These are phyloP conservation scores for Mycena vulgaris DNA, from an alignment of 768 basidiomycete genomes.

Conservation along the genomic window DNA sequence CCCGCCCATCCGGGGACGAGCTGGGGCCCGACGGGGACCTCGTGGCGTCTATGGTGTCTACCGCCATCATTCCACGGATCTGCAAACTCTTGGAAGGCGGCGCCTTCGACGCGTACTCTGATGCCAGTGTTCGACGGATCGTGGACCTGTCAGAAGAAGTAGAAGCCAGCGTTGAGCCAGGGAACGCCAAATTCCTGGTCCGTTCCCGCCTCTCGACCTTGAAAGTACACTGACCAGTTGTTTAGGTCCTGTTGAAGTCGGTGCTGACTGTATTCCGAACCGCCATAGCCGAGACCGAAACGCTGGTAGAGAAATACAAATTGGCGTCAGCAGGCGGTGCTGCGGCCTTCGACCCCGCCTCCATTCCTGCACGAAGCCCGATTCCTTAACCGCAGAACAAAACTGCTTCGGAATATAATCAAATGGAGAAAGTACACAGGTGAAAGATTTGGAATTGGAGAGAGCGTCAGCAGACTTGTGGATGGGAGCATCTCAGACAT, in stretches of 20 bases:
- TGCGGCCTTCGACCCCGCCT: slow-evolving; percentile 80
- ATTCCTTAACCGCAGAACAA: slow-evolving; percentile 75
- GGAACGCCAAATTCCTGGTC: slow-evolving; percentile 77
- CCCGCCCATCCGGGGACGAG: slow-evolving; percentile 62
- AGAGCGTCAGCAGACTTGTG: slow-evolving; percentile 70
- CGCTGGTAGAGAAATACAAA: slow-evolving; percentile 66
- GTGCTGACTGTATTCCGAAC: slow-evolving; percentile 66
- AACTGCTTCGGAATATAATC: slow-evolving; percentile 81
- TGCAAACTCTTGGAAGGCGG: slow-evolving; percentile 85
- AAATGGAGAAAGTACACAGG: slow-evolving; percentile 84
- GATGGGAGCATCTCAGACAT: slow-evolving; percentile 73
- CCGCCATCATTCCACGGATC: slow-evolving; percentile 82
- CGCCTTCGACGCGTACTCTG: slow-evolving; percentile 87
- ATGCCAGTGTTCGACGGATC: slow-evolving; percentile 69
- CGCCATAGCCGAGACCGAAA: slow-evolving; percentile 67
- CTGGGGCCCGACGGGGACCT: slow-evolving; percentile 90
- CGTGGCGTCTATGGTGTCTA: slow-evolving; percentile 90
- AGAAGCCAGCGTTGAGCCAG: slow-evolving; percentile 78
- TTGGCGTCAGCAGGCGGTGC: slow-evolving; percentile 36
- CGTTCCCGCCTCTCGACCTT: slow-evolving; percentile 27
- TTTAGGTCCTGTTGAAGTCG: slow-evolving; percentile 72
- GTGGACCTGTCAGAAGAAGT: slow-evolving; percentile 87
- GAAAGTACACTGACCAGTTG: not conserved
- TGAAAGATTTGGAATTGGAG: slow-evolving; percentile 69
- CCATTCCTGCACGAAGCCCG: slow-evolving; percentile 80